Conservation (phyloP, 768 basidiomycete genomes). For the Boletellus ananas region DNA sequence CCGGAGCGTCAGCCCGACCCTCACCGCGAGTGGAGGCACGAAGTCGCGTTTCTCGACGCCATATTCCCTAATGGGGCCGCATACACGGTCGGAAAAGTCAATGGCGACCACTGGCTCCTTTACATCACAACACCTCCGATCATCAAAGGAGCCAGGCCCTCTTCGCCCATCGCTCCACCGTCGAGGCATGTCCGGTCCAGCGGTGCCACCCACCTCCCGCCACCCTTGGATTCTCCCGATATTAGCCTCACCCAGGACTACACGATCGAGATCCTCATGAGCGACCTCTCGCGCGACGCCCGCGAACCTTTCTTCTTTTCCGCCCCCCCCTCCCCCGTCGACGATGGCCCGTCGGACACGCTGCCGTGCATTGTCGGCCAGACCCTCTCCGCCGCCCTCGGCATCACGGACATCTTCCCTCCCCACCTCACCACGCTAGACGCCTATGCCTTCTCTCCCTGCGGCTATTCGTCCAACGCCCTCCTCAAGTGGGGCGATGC, state of each 20-base stretch:
- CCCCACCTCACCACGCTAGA: constrained; percentile 77
- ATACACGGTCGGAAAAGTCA: constrained; percentile 96
- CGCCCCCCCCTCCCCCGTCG: constrained; percentile 41
- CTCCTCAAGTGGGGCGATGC: constrained; percentile 59
- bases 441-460: constrained; percentile 90
- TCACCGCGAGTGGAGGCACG: constrained; percentile 90
- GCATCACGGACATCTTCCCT: constrained; percentile 82
- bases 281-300: constrained; percentile 72
- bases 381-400: constrained; percentile 62
- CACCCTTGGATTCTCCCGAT: constrained; percentile 12
- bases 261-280: constrained; percentile 99
- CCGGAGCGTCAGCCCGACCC: constrained; percentile 93
- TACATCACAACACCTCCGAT: constrained; percentile 75
- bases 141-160: constrained; percentile 20
- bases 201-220: constrained; percentile 6
- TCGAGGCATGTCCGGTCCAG: constrained; percentile 13
- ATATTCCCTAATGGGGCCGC: constrained; percentile 88
- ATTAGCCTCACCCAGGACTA: constrained; percentile 56
- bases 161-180: constrained; percentile 15
- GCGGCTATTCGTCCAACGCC: constrained; percentile 95
- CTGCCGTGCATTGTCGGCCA: constrained; percentile 26
- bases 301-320: constrained; percentile 71
- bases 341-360: constrained; percentile 44
- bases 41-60: constrained; percentile 87
- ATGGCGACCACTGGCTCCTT: constrained; percentile 97